Evolutionary conservation across 257 asterid species (phyloP), one percentile per base, ranked within the genome.

Genomic region (Anisodus acutangulus): DNA sequence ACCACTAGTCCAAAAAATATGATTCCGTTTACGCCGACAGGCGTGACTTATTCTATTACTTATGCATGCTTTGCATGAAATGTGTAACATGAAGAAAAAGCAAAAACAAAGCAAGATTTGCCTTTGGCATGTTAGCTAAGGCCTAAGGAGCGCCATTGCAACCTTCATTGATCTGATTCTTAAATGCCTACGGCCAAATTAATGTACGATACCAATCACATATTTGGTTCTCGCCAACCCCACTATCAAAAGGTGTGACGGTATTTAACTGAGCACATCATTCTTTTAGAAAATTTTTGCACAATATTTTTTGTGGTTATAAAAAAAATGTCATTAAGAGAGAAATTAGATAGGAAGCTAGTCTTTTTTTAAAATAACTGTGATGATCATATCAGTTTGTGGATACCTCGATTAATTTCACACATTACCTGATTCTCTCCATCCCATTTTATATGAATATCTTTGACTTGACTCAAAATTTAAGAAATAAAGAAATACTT

Each of bases 11-110:
- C 70, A 12, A 22, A 80, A 81, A 51, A 81, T 81, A 81, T 81
- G 84, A 63, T 63, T 62, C 60, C 39, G n/a, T 63, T 43, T 81
- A 81, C 31, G 9, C 78, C 72, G 78, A 81, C 70, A 81, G 13
- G 60, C 84, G 71, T 81, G 74, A 51, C 76, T 62, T 45, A 81
- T 81, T 81, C 78, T 81, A 62, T 60, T 7, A 43, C 60, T 51
- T 62, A n/a, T 81, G 84, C 84, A 80, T 80, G 83, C 45, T 58
- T 19, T 80, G 72, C 83, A 66, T 81, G 84, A 81, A 47, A 63
- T 62, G 59, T 60, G 49, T 62, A 62, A 45, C 59, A 63, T 22
- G 78, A 47, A 31, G 35, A 31, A 31, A 26, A 31, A 31, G 35
- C 35, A 31, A 31, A 31, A 31, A 1, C 15, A 78, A 60, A 80